Base-by-base conservation (phyloP, 345 rosid genomes). In the Arabidopsis arenosa region DNA sequence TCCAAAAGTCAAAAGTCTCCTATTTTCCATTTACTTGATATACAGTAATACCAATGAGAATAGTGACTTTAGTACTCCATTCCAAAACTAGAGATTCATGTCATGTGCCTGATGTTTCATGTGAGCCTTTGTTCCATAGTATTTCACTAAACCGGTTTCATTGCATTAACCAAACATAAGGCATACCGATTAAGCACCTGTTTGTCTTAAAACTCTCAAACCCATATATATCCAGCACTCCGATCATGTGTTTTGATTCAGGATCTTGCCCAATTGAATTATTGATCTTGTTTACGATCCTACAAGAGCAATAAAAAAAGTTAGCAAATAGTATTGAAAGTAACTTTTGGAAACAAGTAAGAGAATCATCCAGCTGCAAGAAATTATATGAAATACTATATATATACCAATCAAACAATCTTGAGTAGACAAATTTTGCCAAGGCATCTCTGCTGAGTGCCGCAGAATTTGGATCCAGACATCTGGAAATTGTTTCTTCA, bases 131-230 rank as follows among this genome's bases (percentile, higher is more conserved):
- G 10, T 35, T 76, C 70, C 63, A 52, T 23, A 47, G 9, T 35
- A 39, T 30, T 52, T 51, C 11, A 39, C 28, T 51, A 56, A 63
- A 64, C 23, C 15, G 15, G 28, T 58, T 73, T 57, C 77, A 63
- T 57, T 28, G 41, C 81, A 69, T 64, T 71, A 63, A 80, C 57
- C 74, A 59, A 72, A 77, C 74, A 67, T 83, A 78, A 80, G 79
- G 90, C 83, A 79, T 87, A 84, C 80, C 76, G 32, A 74, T 67
- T 81, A 85, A 80, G 92, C 87, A 94, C 98, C 98, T 94, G 91
- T 94, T 94, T 81, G 91, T 94, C 86, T 92, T 90, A 87, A 94
- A 94, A 89, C 97, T 94, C 88, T 94, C 98, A 77, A 94, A 94
- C 70, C 98, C 98, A 83, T 94, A 94, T 57, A 94, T 94, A 87